Base-by-base conservation (phyloP, 2,329 filamentous ascomycete species). In the Daldinia sp. region DNA sequence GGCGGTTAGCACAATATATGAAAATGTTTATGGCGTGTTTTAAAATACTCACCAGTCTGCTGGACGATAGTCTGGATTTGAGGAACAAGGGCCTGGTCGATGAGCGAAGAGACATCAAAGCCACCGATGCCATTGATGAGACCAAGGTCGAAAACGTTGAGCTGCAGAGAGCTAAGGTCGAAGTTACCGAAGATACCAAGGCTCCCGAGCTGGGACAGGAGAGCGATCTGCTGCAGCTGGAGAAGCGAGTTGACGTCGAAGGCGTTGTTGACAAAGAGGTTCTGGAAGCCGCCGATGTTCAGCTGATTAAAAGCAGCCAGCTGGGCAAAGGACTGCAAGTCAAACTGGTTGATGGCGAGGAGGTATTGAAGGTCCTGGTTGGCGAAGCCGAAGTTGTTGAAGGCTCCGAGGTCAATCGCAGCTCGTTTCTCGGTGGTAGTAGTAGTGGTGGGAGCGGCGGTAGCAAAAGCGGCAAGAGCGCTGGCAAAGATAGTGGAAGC, bases 241-340 rank as follows among this genome's bases (percentile, higher is more conserved):
- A 84, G 76, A 63, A 85, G 74, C 15, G 75, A 68, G 77, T 83
- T 82, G 76, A 84, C 69, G 63, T 76, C 75, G 67, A 82, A 78
- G 58, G 79, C 77, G 73, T 84, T 80, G 76, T 79, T 77, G 63
- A 80, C 70, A 69, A 80, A 79, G 39, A 79, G 66, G 61, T 74
- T 70, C 66, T 74, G 68, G 73, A 82, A 80, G 58, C 69, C 69
- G 37, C 45, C 63, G 27, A 75, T 68, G 68, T 75, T 64, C 50
- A 75, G 70, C 66, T 72, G 70, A 67, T 76, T 74, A 70, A 82
- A 77, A 63, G 75, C 72, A 72, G 78, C 76, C 71, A 80, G 72
- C 64, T 73, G 63, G n/a, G 65, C 70, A 32, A 76, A 71, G 6
- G 67, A 67, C 48, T 73, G 64, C 34, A 76, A 58, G 69, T 74